A percentile compares a stretch with the other conserved stretches of the same genome.
phyloP scores from a whole-genome alignment of 768 basidiomycete genomes.

The Chalciporus chontae region DNA sequence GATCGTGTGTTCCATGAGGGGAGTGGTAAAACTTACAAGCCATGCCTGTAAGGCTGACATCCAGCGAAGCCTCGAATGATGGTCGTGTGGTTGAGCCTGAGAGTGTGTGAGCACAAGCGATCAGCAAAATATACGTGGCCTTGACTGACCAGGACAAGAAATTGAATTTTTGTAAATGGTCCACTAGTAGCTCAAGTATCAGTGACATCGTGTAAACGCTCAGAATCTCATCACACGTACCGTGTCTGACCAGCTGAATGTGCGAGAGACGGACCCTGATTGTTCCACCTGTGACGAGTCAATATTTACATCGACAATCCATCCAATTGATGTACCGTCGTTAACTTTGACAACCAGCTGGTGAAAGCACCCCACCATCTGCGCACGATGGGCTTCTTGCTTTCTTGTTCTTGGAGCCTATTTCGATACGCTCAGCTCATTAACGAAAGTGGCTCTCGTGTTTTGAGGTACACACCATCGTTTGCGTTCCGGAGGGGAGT shows the following conservation, averaged over 20 bases:
- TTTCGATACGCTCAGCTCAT: no score
- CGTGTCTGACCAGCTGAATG: not conserved
- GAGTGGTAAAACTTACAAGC: not conserved
- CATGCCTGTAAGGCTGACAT: not conserved
- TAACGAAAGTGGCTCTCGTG: no score
- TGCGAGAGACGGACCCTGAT: not conserved
- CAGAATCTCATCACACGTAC: not conserved
- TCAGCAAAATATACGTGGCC: not conserved
- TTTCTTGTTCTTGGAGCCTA: not conserved
- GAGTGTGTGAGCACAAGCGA: not conserved
- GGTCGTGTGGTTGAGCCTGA: not conserved
- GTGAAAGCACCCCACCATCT: not conserved
- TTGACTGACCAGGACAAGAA: not conserved
- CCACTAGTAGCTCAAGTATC: not conserved
- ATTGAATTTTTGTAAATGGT: not conserved
- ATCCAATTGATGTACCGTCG: not conserved
- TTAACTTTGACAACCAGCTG: not conserved
- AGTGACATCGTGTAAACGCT: not conserved
- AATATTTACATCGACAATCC: not conserved
- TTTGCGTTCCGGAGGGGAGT: not conserved
- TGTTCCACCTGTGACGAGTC: not conserved
- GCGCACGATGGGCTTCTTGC: not conserved
- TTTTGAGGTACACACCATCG: not conserved
- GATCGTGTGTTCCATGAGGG: not conserved
- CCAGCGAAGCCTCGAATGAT: not conserved